These are phyloP conservation scores for Diplocarpon rosae DNA, from an alignment of 2,329 filamentous ascomycete species.

Conservation along the genomic window DNA sequence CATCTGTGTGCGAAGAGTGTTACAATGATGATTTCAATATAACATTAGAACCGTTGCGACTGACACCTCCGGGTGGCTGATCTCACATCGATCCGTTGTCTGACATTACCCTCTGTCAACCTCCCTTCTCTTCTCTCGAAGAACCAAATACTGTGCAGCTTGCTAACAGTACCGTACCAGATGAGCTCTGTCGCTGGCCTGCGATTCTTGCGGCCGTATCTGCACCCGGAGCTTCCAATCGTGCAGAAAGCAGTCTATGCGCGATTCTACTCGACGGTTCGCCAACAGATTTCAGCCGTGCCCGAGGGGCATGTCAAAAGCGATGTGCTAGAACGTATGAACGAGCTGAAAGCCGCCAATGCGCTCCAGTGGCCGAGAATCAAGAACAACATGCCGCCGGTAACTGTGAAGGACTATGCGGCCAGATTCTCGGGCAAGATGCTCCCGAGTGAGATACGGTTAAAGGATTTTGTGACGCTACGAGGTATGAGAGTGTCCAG, in stretches of 20 bases:
- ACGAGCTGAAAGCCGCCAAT: constrained; percentile 39
- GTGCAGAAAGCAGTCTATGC: constrained; percentile 33
- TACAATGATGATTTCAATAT: constrained; percentile 39
- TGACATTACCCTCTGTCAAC: constrained; percentile 26
- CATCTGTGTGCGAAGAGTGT: constrained; percentile 4
- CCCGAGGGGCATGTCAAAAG: neutral
- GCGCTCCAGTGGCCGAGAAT: constrained; percentile 47
- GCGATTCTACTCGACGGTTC: constrained; percentile 33
- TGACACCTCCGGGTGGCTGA: constrained; percentile 42
- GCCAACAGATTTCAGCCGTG: too few species aligned
- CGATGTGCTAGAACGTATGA: constrained; percentile 35
- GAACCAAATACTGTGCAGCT: neutral
- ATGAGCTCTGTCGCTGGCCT: constrained; percentile 37
- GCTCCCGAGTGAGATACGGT: constrained; percentile 22
- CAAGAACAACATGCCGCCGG: constrained; percentile 24
- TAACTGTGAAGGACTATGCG: constrained; percentile 26
- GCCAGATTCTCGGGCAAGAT: constrained; percentile 28
- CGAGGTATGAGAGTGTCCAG: constrained; percentile 18
- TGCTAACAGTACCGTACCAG: constrained; percentile 19
- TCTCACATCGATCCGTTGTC: constrained; percentile 39
- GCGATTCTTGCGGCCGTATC: constrained; percentile 45
- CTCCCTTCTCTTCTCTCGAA: too few species aligned
- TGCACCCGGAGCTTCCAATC: constrained; percentile 32
- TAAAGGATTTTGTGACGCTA: constrained; percentile 15
- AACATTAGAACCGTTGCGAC: constrained; percentile 48